A percentile compares a stretch with the other conserved stretches of the same genome.
Evolutionary conservation across 2,329 filamentous ascomycete genomes (phyloP).

Genomic region (Fusarium sp.): DNA sequence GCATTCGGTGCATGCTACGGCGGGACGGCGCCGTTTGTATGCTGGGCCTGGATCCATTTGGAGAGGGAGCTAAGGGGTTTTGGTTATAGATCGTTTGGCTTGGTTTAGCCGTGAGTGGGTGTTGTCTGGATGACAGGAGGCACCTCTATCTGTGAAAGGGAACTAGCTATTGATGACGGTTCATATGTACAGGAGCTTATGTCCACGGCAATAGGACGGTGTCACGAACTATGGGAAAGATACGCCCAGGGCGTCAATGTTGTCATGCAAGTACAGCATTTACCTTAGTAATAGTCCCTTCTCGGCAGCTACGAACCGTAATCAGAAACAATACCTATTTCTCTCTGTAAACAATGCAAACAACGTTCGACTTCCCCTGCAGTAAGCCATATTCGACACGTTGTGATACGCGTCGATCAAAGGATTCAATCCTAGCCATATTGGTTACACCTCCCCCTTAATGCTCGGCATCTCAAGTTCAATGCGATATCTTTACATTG

Average conservation of each 20-base stretch:
- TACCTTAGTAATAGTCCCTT: neutral
- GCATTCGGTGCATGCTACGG: constrained; percentile 2
- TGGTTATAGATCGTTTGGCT: neutral
- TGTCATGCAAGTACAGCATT: neutral
- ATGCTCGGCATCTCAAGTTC: neutral
- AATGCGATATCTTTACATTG: neutral
- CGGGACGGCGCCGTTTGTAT: constrained; percentile 3
- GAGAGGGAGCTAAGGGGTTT: neutral
- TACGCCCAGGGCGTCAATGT: neutral
- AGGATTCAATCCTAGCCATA: neutral
- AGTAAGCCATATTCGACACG: neutral
- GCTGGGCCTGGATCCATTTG: neutral
- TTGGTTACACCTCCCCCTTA: neutral
- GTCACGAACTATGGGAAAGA: neutral
- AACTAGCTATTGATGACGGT: neutral
- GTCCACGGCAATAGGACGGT: neutral
- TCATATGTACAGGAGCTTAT: neutral
- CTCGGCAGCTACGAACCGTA: neutral
- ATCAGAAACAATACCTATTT: neutral
- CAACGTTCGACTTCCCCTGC: neutral
- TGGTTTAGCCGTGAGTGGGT: neutral
- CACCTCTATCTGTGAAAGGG: neutral
- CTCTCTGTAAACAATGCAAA: neutral
- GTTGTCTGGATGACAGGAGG: neutral
- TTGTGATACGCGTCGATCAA: neutral